Evolutionary conservation across 179 eudicot species (phyloP).

Genomic region (Spinacia oleracea): DNA sequence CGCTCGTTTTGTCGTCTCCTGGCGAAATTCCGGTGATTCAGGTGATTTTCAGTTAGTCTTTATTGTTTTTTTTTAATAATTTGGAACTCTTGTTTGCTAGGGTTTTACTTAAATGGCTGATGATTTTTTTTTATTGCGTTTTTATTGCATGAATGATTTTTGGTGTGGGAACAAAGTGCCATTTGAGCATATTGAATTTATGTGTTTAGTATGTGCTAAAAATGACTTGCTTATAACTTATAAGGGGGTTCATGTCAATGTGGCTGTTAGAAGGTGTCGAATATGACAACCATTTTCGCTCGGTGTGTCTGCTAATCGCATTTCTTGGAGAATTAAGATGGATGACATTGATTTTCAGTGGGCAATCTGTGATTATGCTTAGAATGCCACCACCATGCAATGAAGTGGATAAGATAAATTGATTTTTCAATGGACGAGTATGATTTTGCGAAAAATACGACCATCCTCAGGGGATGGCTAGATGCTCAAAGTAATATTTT

Average conservation of each 20-base stretch:
- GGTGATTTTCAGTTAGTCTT: constrained; percentile 32
- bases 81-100: background rate
- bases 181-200: background rate
- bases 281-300: background rate
- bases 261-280: background rate
- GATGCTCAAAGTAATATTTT: no score
- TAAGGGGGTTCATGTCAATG: background rate
- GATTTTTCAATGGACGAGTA: no score
- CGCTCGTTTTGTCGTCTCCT: constrained; percentile 49
- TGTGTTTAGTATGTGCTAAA: background rate
- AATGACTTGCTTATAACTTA: background rate
- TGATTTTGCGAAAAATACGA: no score
- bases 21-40: constrained; percentile 50
- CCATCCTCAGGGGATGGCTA: no score
- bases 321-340: background rate
- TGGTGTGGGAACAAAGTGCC: background rate
- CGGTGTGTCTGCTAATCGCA: background rate
- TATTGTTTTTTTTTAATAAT: background rate
- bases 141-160: no score
- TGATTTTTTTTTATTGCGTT: background rate
- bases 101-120: background rate
- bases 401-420: no score
- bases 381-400: no score
- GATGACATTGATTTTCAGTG: background rate
- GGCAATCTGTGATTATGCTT: background rate